Evolutionary conservation across 1,284 basidiomycete species (phyloP), one percentile per base, ranked within the genome.

Genomic region (Cystobasidium sp.): DNA sequence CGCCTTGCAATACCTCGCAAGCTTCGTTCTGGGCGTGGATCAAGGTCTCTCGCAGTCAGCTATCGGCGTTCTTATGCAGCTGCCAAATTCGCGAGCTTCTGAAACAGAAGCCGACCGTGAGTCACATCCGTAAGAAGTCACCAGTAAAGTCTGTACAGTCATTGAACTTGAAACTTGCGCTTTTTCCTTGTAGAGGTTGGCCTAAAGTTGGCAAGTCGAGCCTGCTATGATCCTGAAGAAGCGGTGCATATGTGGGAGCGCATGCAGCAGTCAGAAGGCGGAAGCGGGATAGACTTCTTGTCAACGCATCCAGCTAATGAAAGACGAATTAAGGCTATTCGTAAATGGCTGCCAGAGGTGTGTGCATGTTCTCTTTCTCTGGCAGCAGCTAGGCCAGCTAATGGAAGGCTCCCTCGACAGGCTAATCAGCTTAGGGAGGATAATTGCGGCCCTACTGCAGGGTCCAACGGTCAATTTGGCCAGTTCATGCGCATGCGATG

Each of bases 61-160:
- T 6, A 84, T 89, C 8, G 87, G 85, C 0, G 83, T 90, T 51
- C 76, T 93, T 6, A 83, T 92, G 44, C 84, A 84, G 67, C 85
- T 96, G 4, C 94, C 94, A 0, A 94, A 97, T 81, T 93, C 91
- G 0, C 86, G 94, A 63, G 88, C 84, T 39, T 88, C 90, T 63
- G 94, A 96, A 81, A 84, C 87, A 4, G 94, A 97, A 86, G 92
- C 91, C 87, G 70, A 73, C 51, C 70, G 62, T 73, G 53, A 56
- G 63, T 20, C 41, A 24, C 84, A 85, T 37, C 51, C 44, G 12
- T n/a, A 24, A 39, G 8, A 22, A 24, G 4, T 16, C 37, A 6
- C 51, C 16, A 39, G n/a, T 0, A 49, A 31, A 31, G 1, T 47
- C 8, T 14, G 20, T 47, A 1, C 10, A 14, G 9, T 52, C 49